A percentile compares a stretch with the other conserved stretches of the same genome.
These are phyloP conservation scores for Eucalyptus brandiana DNA, from an alignment of 345 rosid genomes.

Conservation along the genomic window DNA sequence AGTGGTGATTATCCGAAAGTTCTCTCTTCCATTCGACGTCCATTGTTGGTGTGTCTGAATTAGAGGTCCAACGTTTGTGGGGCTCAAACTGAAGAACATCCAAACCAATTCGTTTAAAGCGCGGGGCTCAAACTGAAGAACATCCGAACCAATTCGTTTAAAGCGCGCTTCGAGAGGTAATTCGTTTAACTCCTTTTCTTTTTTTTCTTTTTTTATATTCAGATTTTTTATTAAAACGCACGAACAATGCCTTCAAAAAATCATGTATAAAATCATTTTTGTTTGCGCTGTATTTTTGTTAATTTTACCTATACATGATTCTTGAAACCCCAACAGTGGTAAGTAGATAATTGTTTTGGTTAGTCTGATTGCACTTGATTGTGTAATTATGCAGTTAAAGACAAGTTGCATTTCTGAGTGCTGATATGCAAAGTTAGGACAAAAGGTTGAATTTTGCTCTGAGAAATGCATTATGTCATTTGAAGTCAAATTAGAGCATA, in stretches of 20 bases:
- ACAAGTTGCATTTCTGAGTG: neutral
- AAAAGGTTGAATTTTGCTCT: neutral
- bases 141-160: no score
- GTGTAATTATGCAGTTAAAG: neutral
- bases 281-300: no score
- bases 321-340: no score
- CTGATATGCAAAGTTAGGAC: neutral
- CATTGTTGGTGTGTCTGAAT: no score
- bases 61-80: no score
- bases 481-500: neutral
- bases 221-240: no score
- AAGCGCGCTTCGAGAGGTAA: rapidly evolving
- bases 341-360: neutral
- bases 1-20: no score
- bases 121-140: rapidly evolving
- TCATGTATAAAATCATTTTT: no score
- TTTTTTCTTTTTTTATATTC: no score
- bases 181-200: rapidly evolving
- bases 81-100: rapidly evolving
- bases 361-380: neutral
- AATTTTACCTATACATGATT: no score
- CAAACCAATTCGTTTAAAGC: no score
- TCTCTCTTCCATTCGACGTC: no score
- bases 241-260: rapidly evolving
- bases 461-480: neutral